Evolutionary conservation across 169 alveolate genomes (phyloP), one percentile per base, ranked within the genome.

Genomic region (Cryptosporidium felis): DNA sequence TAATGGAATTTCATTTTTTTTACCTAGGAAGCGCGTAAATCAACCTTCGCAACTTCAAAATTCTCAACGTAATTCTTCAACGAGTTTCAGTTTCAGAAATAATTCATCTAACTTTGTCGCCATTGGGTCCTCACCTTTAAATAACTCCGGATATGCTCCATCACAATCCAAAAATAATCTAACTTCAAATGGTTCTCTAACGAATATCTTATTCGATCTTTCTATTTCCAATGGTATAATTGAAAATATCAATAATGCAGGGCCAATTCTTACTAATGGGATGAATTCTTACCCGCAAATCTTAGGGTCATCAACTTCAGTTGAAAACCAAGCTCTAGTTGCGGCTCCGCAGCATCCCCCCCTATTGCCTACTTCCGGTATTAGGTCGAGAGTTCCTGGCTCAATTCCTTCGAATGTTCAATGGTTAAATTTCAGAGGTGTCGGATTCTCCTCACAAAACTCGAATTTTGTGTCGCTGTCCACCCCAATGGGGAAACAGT

Each of bases 401-500:
- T 74, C 85, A 51, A 9, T 53, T 9, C 26, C 85, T 53, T 42
- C 85, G 23, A 74, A 74, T 40, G 5, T 74, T 9, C 66, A 51
- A 16, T 58, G 63, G 63, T 23, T 74, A 28, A 74, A 74, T 23
- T 74, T 74, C 28, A 74, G 53, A 49, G 66, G 66, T 2, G 18
- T 74, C 23, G 85, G 85, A 32, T 36, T 74, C 56, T 49, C 85
- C 41, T 40, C 49, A 6, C 56, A 36, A 4, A 74, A 38, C 40
- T 58, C 63, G 18, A 74, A 74, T 53, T 74, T 36, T 53, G 85
- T 74, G 18, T 74, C 85, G 32, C 67, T 74, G 12, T 32, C 74
- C 9, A 74, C 85, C 0, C 85, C 85, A 6, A 74, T 74, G 85
- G 85, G 85, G 5, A 74, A 58, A 36, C 85, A 74, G 16, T 26